A percentile compares a stretch with the other conserved stretches of the same genome.
Evolutionary conservation across 208 protist species (phyloP).

Genomic region (Kentomonas sorsogonicus): DNA sequence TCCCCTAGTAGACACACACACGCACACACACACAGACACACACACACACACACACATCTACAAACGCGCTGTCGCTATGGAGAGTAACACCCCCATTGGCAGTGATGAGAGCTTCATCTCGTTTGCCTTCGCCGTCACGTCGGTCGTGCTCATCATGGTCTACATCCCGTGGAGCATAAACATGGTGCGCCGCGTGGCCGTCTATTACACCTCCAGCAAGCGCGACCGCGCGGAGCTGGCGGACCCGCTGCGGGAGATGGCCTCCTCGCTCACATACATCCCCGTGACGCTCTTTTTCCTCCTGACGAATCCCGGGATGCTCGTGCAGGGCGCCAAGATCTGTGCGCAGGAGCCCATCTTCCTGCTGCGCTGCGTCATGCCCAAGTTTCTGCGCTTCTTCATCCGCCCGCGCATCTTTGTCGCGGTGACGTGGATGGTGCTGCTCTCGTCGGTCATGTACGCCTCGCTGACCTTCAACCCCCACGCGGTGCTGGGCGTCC

Average conservation of each 20-base stretch:
- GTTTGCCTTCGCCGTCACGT: constrained; percentile 83
- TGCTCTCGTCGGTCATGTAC: constrained; percentile 88
- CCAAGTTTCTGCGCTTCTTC: constrained; percentile 83
- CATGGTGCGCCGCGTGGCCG: constrained; percentile 33
- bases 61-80: constrained; percentile 17
- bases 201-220: constrained; percentile 58
- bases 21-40: background rate
- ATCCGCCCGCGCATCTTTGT: constrained; percentile 79
- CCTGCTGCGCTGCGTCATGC: constrained; percentile 75
- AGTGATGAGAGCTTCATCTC: constrained; percentile 88
- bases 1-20: background rate
- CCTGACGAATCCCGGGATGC: constrained; percentile 34
- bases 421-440: constrained; percentile 67
- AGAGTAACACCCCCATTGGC: constrained; percentile 55
- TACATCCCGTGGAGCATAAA: constrained; percentile 86
- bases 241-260: constrained; percentile 58
- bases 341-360: constrained; percentile 70
- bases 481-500: constrained; percentile 71
- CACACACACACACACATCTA: background rate
- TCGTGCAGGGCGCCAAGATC: constrained; percentile 59
- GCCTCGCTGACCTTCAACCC: constrained; percentile 83
- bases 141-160: constrained; percentile 73
- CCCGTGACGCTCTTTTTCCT: constrained; percentile 40
- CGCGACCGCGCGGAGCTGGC: constrained; percentile 34
- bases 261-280: constrained; percentile 59